Evolutionary conservation across 805 yeast species (phyloP).

Genomic region (Suhomyces sp.): DNA sequence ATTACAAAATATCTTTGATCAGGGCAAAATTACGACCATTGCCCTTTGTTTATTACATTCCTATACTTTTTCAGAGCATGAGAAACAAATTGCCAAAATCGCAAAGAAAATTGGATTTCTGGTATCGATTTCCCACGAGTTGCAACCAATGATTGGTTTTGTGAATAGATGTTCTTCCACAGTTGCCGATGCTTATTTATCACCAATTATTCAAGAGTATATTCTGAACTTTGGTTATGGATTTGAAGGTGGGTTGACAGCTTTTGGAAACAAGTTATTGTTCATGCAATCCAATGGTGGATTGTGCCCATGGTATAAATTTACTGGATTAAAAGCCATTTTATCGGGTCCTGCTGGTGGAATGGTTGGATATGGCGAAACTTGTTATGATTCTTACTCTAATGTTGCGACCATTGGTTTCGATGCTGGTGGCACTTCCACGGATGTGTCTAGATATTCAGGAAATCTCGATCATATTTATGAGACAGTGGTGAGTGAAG

Average conservation of each 20-base stretch:
- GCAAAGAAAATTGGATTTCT: conserved; percentile 38
- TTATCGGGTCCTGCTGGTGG: conserved; percentile 98
- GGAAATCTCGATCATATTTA: conserved; percentile 43
- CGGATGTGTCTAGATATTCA: conserved; percentile 44
- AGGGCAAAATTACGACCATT: conserved; percentile 25
- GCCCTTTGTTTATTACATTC: conserved; percentile 43
- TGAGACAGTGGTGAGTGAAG: conserved; percentile 46
- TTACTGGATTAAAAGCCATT: conserved; percentile 86
- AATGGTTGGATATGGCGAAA: conserved; percentile 86
- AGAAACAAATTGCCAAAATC: conserved; percentile 31
- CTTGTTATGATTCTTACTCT: conserved; percentile 54
- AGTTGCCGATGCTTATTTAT: conserved; percentile 44
- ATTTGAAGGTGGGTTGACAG: conserved; percentile 39
- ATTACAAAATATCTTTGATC: conserved; percentile 24
- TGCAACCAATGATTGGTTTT: conserved; percentile 46
- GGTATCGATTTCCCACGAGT: conserved; percentile 38
- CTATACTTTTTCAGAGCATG: conserved; percentile 42
- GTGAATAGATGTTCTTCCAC: conserved; percentile 43
- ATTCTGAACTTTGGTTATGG: conserved; percentile 39
- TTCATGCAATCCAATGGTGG: conserved; percentile 99
- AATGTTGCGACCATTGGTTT: conserved; percentile 37
- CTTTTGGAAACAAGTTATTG: conserved; percentile 55
- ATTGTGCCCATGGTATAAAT: conserved; percentile 74
- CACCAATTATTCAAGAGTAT: conserved; percentile 39
- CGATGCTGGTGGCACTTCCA: conserved; percentile 48